Percentiles rank a stretch among this genome's conserved stretches.
phyloP scores from a whole-genome alignment of 2,329 filamentous ascomycete species.

The Aspergillus fumigatus region DNA sequence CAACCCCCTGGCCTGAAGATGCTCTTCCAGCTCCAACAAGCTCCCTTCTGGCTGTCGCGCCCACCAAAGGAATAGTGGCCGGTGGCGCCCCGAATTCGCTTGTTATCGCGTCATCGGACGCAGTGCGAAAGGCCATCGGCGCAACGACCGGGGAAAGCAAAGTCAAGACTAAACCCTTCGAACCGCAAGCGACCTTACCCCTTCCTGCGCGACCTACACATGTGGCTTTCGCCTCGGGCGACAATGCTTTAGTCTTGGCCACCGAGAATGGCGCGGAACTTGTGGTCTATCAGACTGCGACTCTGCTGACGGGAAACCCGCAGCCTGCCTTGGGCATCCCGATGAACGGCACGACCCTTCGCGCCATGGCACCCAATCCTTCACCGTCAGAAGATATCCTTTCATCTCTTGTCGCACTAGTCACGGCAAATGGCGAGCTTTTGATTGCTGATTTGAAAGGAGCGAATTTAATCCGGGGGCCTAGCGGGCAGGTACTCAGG shows the following conservation, averaged over 20 bases:
- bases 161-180: constrained; percentile 64
- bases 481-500: constrained; percentile 64
- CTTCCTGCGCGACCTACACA: constrained; percentile 77
- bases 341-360: constrained; percentile 70
- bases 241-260: constrained; percentile 75
- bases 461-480: constrained; percentile 52
- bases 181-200: constrained; percentile 67
- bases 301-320: constrained; percentile 61
- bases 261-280: constrained; percentile 77
- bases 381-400: constrained; percentile 49
- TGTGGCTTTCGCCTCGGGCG: constrained; percentile 85
- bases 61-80: constrained; percentile 73
- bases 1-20: constrained; percentile 67
- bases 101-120: constrained; percentile 69
- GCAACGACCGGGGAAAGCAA: constrained; percentile 52
- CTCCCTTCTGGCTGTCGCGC: constrained; percentile 79
- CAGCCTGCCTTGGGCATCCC: constrained; percentile 69
- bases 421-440: constrained; percentile 75
- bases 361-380: constrained; percentile 76
- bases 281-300: constrained; percentile 73
- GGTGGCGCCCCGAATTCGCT: constrained; percentile 80
- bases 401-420: constrained; percentile 70
- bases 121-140: constrained; percentile 70
- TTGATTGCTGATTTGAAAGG: constrained; percentile 77
- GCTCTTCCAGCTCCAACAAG: constrained; percentile 69